Base-by-base conservation (phyloP, 2,329 filamentous ascomycete species). In the Podosphaera fusca region DNA sequence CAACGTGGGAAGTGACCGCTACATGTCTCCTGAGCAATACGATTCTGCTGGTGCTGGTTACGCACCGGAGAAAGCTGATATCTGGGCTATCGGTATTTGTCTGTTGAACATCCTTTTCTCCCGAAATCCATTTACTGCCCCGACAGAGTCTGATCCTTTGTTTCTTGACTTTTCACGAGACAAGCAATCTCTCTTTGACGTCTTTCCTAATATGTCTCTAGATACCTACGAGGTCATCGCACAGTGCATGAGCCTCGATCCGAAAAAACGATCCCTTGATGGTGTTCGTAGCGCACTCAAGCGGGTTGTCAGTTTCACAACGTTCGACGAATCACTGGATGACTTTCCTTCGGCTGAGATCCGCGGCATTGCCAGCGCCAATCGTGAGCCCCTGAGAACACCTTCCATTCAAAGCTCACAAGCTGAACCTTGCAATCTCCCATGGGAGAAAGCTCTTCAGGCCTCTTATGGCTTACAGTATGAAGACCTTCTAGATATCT, bases 21-120 rank as follows among this genome's bases (percentile, higher is more conserved):
- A 98, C 73, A 98, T 98, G 92, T 89, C 92, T 57, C 92, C 92
- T 4, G 92, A 98, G 71, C 92, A 98, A 70, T 96, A 92, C 66
- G 90, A 96, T 69, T 88, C 89, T 56, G 80, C 82, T 63, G 83
- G 82, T 60, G 80, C 79, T 61, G 92, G 92, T 59, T 98, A 98
- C 72, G 90, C 87, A 57, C 89, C 92, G 52, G 86, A 87, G 51
- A 81, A 92, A 71, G 92, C 92, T 55, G 92, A 98, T 69, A 82
- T 95, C 64, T 98, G 92, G 92, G 88, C 92, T 58, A 85, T 98
- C 67, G 92, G 92, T 61, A 90, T 98, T 70, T 95, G 92, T 70
- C 74, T 98, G 62, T 78, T 98, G 67, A 98, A 98, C 73, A 85
- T 96, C 60, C 76, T 98, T 60, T 98, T 98, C 73, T 90, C 89